Evolutionary conservation across 2,329 filamentous ascomycete species (phyloP).

Genomic region (Diplodia intermedia): DNA sequence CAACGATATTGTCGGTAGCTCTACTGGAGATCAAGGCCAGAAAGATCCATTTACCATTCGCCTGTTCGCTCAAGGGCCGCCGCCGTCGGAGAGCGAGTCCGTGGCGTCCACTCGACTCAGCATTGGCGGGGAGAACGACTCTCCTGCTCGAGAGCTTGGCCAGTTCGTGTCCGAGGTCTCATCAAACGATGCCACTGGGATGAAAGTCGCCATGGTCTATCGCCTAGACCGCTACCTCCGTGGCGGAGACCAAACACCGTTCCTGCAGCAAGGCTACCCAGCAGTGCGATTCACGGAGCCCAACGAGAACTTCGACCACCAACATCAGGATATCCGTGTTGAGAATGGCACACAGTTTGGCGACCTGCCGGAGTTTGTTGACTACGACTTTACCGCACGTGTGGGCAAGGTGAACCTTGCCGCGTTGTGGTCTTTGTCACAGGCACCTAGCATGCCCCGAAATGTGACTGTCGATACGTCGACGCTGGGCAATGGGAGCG

Average conservation of each 20-base stretch:
- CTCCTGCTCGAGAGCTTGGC: slow-evolving; percentile 61
- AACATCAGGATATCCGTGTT: slow-evolving; percentile 63
- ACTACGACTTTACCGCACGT: slow-evolving; percentile 61
- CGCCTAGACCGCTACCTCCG: slow-evolving; percentile 63
- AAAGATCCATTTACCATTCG: slow-evolving; percentile 60
- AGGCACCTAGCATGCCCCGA: slow-evolving; percentile 57
- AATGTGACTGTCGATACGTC: slow-evolving; percentile 60
- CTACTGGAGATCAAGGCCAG: slow-evolving; percentile 54
- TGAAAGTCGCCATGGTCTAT: slow-evolving; percentile 65
- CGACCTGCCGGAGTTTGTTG: slow-evolving; percentile 64
- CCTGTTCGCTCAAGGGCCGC: slow-evolving; percentile 61
- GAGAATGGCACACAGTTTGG: slow-evolving; percentile 61
- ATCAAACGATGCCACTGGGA: slow-evolving; percentile 58
- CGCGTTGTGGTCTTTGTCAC: slow-evolving; percentile 61
- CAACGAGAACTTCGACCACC: slow-evolving; percentile 63
- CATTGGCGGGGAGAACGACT: slow-evolving; percentile 60
- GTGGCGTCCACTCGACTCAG: slow-evolving; percentile 50
- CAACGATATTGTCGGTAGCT: slow-evolving; percentile 64
- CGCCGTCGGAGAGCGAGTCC: slow-evolving; percentile 52
- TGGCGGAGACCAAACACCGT: slow-evolving; percentile 63
- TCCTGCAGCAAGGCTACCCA: slow-evolving; percentile 63
- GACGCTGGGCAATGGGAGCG: slow-evolving; percentile 57
- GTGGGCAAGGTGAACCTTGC: slow-evolving; percentile 64
- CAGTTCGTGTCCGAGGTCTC: slow-evolving; percentile 63
- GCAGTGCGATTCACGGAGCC: slow-evolving; percentile 65